phyloP scores from a whole-genome alignment of 2,329 filamentous ascomycete species.

The Harringtonia lauricola region DNA sequence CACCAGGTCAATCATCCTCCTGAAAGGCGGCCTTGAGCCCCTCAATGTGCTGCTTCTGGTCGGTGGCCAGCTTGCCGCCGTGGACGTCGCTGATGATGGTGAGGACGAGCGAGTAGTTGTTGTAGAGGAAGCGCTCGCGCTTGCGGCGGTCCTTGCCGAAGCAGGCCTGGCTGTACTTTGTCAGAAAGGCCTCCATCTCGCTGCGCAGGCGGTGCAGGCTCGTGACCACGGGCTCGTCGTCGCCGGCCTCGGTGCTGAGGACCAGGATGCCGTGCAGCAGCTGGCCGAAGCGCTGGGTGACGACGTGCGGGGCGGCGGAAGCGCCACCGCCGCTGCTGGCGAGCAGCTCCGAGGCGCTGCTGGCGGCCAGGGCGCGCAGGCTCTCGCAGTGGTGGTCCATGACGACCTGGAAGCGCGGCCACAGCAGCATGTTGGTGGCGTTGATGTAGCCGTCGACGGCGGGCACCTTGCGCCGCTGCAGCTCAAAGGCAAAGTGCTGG shows the following conservation, averaged over 20 bases:
- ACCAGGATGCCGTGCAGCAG: constrained; percentile 75
- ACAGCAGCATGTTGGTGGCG: constrained; percentile 87
- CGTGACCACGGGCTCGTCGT: constrained; percentile 83
- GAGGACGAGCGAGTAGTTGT: constrained; percentile 90
- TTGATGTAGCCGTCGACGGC: constrained; percentile 88
- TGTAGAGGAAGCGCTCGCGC: constrained; percentile 78
- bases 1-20: constrained; percentile 25
- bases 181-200: constrained; percentile 77
- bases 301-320: constrained; percentile 75
- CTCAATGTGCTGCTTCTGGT: constrained; percentile 69
- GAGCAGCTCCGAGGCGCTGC: constrained; percentile 26
- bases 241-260: constrained; percentile 80
- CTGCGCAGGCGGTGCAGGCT: constrained; percentile 66
- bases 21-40: constrained; percentile 48
- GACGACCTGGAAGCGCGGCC: constrained; percentile 88
- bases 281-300: constrained; percentile 93
- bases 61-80: constrained; percentile 59
- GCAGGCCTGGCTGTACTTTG: constrained; percentile 56
- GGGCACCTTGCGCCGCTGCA: constrained; percentile 84
- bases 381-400: constrained; percentile 92
- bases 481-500: constrained; percentile 86
- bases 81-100: constrained; percentile 74
- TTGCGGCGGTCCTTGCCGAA: constrained; percentile 69
- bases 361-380: constrained; percentile 50
- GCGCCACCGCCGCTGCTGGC: constrained; percentile 34